Evolutionary conservation across 2,329 filamentous ascomycete genomes (phyloP), one percentile per base, ranked within the genome.

Genomic region (Fusarium secorum): DNA sequence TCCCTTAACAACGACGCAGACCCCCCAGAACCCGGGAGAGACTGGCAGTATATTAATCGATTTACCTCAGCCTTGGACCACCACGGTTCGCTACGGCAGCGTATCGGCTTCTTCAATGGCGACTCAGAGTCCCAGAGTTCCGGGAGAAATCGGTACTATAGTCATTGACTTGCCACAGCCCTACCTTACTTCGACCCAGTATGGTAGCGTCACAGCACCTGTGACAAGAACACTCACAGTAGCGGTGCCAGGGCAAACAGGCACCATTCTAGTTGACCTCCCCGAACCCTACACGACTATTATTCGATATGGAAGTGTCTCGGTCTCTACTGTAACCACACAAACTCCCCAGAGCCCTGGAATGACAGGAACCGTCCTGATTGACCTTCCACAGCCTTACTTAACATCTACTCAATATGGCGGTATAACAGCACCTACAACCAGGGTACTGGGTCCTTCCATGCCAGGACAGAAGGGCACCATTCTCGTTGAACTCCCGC

Each of bases 241-340:
- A 2, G 26, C 44, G 6, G 32, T 14, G 1, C 38, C 62, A 4
- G 49, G 59, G 4, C 44, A 64, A 7, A 65, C 62, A 3, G 59
- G 62, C 2, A 65, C 62, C 11, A 36, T 65, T 18, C 20, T 64
- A 2, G 17, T 65, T 18, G 36, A 65, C 4, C 38, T 64, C 13
- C 62, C 63, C 7, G 46, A 64, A 8, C 60, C 63, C n/a, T 64
- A 33, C 7, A 65, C 51, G 4, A 51, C 51, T 5, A 13, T 39
- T 6, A 45, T 46, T 3, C 30, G 42, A 20, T 65, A 58, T 11
- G 51, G 51, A 0, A 46, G 35, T 7, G 20, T 35, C 6, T 56
- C 53, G 4, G 14, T n/a, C 13, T 56, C 24, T 30, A 46, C 32
- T 20, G 15, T 3, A 11, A 46, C 32, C 4, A 56, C 53, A 15